Base-by-base conservation (phyloP, 192 early-diverging fungal genomes). In the Backusella parvicylindrica region DNA sequence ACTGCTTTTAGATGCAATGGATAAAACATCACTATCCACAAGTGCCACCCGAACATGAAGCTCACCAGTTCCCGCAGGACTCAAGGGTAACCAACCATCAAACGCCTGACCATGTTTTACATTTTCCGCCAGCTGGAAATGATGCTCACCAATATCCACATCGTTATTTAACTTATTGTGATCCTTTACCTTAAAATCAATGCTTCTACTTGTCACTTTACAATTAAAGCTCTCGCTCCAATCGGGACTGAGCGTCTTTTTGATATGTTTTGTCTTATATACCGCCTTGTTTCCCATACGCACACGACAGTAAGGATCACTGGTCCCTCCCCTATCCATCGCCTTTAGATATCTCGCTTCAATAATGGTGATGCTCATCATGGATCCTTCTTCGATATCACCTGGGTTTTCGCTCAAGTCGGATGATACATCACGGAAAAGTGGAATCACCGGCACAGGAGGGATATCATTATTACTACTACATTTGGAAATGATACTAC, bases 301-400 rank as follows among this genome's bases (percentile, higher is more conserved):
- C 21, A 91, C 83, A 35, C 83, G 87, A 28, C 90, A 89, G 76
- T 88, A 94, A 31, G 93, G 92, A 71, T 93, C 90, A 64, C 91
- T 92, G 2, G 88, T 86, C 28, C 82, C 84, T 35, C 83, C 72
- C 53, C 84, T 68, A 84, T 88, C 79, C 28, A 81, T 76, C 15
- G 86, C 84, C 66, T 73, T 74, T 21, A 89, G 74, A 23, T 81
- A 72, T 40, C 81, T 78, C 0, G 86, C 88, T 33, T 78, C 84
- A 4, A 86, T 67, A 9, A 89, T 26, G 12, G 80, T 73, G 53
- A 89, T 70, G 23, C 79, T 82, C 31, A 83, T 49, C 8, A 65
- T 84, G 16, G 83, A 79, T 18, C 79, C 71, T 66, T 73, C 79
- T 15, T 77, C 82, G 0, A 76, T 12, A 28, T 13, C 53, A 56